phyloP scores from a whole-genome alignment of 164 flowering plant species.

The Annona squamosa region DNA sequence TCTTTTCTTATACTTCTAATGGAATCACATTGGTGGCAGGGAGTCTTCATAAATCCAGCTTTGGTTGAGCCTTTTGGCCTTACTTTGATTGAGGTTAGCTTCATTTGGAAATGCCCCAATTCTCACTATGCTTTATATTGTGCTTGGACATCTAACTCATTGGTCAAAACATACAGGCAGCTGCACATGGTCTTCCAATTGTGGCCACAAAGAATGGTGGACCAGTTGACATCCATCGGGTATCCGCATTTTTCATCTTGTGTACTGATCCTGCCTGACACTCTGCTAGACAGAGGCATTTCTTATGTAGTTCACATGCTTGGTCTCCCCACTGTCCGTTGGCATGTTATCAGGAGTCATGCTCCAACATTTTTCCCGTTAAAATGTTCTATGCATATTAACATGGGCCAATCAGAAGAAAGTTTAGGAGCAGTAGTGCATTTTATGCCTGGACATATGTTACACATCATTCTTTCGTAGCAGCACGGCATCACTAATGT shows the following conservation, averaged over 20 bases:
- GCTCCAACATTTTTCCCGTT: neutral
- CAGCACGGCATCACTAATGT: neutral
- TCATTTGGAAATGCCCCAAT: neutral
- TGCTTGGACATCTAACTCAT: neutral
- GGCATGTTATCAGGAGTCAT: neutral
- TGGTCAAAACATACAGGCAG: constrained; percentile 51
- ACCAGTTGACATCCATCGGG: constrained; percentile 91
- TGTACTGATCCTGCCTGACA: neutral
- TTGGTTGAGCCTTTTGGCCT: constrained; percentile 95
- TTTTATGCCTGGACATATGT: neutral
- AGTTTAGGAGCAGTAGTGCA: neutral
- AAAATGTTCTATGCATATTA: neutral
- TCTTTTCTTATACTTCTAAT: too few relatives aligned
- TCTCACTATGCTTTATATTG: neutral
- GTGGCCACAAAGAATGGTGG: constrained; percentile 99
- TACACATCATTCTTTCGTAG: neutral
- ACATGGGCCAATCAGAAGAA: neutral
- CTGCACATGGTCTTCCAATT: constrained; percentile 98
- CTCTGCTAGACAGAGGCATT: neutral
- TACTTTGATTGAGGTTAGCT: constrained; percentile 87
- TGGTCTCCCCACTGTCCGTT: neutral
- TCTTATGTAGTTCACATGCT: neutral
- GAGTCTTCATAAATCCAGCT: constrained; percentile 97
- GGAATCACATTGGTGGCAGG: constrained; percentile 35
- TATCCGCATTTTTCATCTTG: constrained; percentile 15